Conservation (phyloP, 129 eudicot genomes). For the Flaveria ramosissima region DNA sequence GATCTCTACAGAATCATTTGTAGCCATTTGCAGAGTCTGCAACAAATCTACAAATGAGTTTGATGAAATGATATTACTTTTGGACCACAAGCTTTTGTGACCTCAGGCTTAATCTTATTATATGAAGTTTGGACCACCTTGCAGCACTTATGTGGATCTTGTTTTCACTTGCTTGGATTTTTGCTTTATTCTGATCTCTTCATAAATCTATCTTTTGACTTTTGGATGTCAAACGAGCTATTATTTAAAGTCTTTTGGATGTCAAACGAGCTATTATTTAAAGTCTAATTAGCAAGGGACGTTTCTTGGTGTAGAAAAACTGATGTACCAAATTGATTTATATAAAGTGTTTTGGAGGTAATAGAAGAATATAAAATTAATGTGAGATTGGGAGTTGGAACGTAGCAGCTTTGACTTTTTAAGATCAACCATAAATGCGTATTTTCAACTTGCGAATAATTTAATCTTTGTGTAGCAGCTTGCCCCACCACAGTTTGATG, state of each 20-base stretch:
- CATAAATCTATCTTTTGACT: slow-evolving; percentile 22
- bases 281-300: not conserved
- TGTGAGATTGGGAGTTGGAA: slow-evolving; percentile 1
- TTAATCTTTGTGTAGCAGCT: slow-evolving; percentile 50
- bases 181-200: slow-evolving; percentile 24
- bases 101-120: slow-evolving; percentile 20
- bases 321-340: not conserved
- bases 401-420: slow-evolving; percentile 13
- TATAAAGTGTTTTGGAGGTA: slow-evolving; percentile 2
- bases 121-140: slow-evolving; percentile 39
- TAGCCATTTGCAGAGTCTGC: slow-evolving; percentile 35
- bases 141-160: slow-evolving; percentile 33
- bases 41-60: slow-evolving; percentile 30
- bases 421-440: slow-evolving; percentile 19
- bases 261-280: not conserved
- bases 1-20: slow-evolving; percentile 31
- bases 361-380: not conserved
- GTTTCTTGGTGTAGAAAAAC: not conserved
- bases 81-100: slow-evolving; percentile 44
- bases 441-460: slow-evolving; percentile 13
- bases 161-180: slow-evolving; percentile 34
- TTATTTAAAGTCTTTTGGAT: no score
- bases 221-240: slow-evolving; percentile 14
- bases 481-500: slow-evolving; percentile 59
- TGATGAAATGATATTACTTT: slow-evolving; percentile 26